Conservation (phyloP, 164 flowering plant species). For the Taxillus chinensis region DNA sequence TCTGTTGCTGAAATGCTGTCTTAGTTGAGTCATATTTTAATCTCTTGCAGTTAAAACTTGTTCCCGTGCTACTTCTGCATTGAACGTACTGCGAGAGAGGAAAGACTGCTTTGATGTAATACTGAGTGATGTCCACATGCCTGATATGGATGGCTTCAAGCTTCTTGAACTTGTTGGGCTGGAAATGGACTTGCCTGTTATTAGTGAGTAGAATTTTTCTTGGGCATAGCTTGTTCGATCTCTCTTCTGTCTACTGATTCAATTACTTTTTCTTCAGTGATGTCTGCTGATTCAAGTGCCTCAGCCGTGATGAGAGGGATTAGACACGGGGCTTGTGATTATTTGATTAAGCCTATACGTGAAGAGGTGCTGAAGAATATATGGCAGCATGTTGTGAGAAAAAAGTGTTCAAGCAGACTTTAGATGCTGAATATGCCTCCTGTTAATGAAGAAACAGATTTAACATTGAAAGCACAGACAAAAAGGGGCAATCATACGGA, state of each 20-base stretch:
- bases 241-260: constrained; percentile 1
- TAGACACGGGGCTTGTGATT: constrained; percentile 87
- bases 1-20: background rate
- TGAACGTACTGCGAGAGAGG: constrained; percentile 56
- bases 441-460: constrained; percentile 53
- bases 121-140: constrained; percentile 90
- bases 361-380: constrained; percentile 67
- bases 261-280: constrained; percentile 42
- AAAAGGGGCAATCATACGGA: constrained; percentile 52
- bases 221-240: background rate
- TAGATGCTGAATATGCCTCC: constrained; percentile 59
- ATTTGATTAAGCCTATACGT: constrained; percentile 77
- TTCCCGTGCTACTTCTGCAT: constrained; percentile 58
- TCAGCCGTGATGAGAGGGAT: constrained; percentile 67
- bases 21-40: background rate
- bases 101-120: constrained; percentile 76
- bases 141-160: constrained; percentile 87
- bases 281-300: constrained; percentile 78
- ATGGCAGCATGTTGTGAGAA: constrained; percentile 89
- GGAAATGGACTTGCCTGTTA: constrained; percentile 90
- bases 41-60: constrained; percentile 65
- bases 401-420: constrained; percentile 46
- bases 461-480: constrained; percentile 33
- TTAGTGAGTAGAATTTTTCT: constrained; percentile 47
- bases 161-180: constrained; percentile 83